Percentiles rank a stretch among this genome's conserved stretches.
Evolutionary conservation across 495 filamentous ascomycete genomes (phyloP).

Genomic region (Penicillium goetzii): DNA sequence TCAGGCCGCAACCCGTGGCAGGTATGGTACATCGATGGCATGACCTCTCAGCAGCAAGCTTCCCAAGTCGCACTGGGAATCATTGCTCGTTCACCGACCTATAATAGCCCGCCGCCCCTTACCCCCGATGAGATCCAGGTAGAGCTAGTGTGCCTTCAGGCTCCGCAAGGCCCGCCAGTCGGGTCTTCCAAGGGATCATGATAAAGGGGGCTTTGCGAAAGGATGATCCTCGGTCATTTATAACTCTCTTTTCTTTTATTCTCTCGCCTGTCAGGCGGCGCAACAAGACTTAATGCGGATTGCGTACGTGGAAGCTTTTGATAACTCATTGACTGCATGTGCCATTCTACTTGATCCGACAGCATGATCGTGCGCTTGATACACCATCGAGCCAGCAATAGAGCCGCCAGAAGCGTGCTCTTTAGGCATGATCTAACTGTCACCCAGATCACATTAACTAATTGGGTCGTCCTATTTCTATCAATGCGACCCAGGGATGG

Average conservation of each 20-base stretch:
- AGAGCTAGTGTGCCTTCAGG: conserved; percentile 47
- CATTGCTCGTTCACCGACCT: conserved; percentile 42
- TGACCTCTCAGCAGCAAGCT: conserved; percentile 42
- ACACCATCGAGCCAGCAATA: neutral
- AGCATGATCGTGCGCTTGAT: neutral
- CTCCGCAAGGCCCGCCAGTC: conserved; percentile 38
- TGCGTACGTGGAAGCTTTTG: neutral
- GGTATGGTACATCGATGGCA: conserved; percentile 46
- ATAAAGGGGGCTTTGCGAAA: conserved; percentile 5
- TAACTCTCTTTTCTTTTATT: neutral
- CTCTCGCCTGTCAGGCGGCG: neutral
- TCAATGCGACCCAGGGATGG: neutral
- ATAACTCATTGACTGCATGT: neutral
- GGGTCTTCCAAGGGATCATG: conserved; percentile 24
- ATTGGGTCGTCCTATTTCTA: neutral
- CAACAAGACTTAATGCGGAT: neutral
- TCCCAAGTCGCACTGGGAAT: conserved; percentile 49
- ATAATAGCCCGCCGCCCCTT: conserved; percentile 30
- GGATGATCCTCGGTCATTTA: conserved; percentile 11
- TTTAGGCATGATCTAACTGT: neutral
- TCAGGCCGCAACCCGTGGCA: conserved; percentile 40
- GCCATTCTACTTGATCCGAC: neutral
- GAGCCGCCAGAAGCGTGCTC: neutral
- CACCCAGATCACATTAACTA: neutral
- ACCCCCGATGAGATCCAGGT: conserved; percentile 41